A percentile compares a stretch with the other conserved stretches of the same genome.
phyloP scores from a whole-genome alignment of 305 asterid species.

The Solanum hybrid region DNA sequence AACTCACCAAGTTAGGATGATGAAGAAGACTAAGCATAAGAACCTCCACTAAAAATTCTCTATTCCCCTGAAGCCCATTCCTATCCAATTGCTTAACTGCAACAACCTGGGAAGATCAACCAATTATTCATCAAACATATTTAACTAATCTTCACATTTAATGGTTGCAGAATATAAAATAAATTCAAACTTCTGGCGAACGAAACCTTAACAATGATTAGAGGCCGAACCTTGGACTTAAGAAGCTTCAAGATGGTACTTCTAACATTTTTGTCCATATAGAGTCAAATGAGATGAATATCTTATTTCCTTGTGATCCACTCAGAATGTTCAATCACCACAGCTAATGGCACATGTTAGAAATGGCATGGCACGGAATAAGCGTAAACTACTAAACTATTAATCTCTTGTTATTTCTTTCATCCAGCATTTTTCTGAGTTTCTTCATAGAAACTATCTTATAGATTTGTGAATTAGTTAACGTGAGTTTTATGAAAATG shows the following conservation, averaged over 20 bases:
- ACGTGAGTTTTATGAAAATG: not conserved
- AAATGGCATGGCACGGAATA: not conserved
- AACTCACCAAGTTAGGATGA: conserved; percentile 81
- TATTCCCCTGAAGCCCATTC: conserved; percentile 96
- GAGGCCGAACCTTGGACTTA: not conserved
- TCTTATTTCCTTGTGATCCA: not conserved
- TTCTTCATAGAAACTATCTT: not conserved
- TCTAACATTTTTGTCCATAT: not conserved
- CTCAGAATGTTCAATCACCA: not conserved
- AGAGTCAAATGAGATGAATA: not conserved
- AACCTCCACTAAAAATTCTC: conserved; percentile 95
- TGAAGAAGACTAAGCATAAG: conserved; percentile 98
- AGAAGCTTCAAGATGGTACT: not conserved
- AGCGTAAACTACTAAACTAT: not conserved
- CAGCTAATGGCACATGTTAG: not conserved
- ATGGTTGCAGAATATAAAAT: not conserved
- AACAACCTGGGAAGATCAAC: conserved; percentile 42
- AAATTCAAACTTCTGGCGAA: not conserved
- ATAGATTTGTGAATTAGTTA: not conserved
- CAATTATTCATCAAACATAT: not conserved
- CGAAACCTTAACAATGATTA: not conserved
- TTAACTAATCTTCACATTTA: not conserved
- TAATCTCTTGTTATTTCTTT: not conserved
- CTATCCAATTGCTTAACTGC: conserved; percentile 96
- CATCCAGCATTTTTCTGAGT: not conserved